Percentiles rank a stretch among this genome's conserved stretches.
phyloP scores from a whole-genome alignment of 2,329 filamentous ascomycete species.

The Claviceps lovelessii region DNA sequence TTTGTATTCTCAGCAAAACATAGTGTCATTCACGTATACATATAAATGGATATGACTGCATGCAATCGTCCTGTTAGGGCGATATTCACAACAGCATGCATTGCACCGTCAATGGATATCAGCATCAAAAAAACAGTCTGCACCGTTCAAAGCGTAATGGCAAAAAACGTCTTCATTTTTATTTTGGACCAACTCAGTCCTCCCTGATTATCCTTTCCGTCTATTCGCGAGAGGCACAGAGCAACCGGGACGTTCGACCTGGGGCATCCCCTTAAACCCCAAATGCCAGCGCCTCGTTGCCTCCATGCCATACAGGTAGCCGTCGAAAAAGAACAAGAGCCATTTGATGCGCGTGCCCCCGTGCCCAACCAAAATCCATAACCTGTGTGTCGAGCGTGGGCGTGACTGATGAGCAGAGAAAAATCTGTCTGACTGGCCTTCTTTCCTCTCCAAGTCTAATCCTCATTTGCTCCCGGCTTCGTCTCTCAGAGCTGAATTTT shows the following conservation, averaged over 20 bases:
- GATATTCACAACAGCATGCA: no score
- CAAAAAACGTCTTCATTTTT: constrained; percentile 14
- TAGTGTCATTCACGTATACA: no score
- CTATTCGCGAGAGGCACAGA: constrained; percentile 11
- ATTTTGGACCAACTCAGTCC: constrained; percentile 26
- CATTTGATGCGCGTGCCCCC: constrained; percentile 15
- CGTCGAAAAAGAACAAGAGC: constrained; percentile 15
- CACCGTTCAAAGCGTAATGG: neutral
- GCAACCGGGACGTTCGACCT: constrained; percentile 1
- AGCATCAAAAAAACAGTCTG: neutral
- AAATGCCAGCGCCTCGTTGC: neutral
- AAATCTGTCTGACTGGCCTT: constrained; percentile 19
- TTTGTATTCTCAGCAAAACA: no score
- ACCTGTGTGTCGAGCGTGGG: constrained; percentile 22
- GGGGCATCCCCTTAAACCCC: neutral
- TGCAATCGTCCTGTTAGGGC: neutral
- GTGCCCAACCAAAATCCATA: constrained; percentile 22
- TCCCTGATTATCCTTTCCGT: constrained; percentile 18
- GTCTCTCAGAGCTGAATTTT: constrained; percentile 8
- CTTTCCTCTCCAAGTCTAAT: constrained; percentile 18
- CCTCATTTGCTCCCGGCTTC: constrained; percentile 17
- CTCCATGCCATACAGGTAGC: constrained; percentile 5
- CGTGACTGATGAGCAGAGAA: constrained; percentile 18
- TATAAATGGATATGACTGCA: neutral
- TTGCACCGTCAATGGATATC: neutral